A percentile compares a stretch with the other conserved stretches of the same genome.
Evolutionary conservation across 2,329 filamentous ascomycete species (phyloP).

Genomic region (Monosporascus sp.): DNA sequence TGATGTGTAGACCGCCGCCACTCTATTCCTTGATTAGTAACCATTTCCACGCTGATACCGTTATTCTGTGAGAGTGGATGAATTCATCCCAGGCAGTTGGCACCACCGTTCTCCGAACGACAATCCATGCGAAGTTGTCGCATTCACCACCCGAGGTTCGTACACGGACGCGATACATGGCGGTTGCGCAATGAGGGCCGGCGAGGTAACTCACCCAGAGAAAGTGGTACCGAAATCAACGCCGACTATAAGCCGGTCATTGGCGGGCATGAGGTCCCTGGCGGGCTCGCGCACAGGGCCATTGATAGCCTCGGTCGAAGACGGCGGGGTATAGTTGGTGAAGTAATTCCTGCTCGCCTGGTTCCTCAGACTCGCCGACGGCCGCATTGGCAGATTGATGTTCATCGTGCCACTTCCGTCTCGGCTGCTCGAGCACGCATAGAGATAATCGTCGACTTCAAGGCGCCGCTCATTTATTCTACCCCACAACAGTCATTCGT

Average conservation of each 20-base stretch:
- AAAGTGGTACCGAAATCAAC: constrained; percentile 85
- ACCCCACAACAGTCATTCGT: too few species aligned
- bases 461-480: too few species aligned
- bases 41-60: not conserved
- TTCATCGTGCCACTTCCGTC: constrained; percentile 31
- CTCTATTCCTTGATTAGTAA: constrained; percentile 35
- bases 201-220: constrained; percentile 53
- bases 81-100: too few species aligned
- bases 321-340: constrained; percentile 47
- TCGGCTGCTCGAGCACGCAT: too few species aligned
- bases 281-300: constrained; percentile 53
- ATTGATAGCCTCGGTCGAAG: constrained; percentile 57
- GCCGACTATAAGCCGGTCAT: constrained; percentile 67
- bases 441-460: too few species aligned
- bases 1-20: constrained; percentile 68
- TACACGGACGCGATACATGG: not conserved
- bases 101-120: too few species aligned
- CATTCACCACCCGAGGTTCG: too few species aligned
- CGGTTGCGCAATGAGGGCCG: not conserved
- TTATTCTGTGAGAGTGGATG: too few species aligned
- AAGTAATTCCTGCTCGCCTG: constrained; percentile 53
- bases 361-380: constrained; percentile 43
- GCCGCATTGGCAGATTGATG: constrained; percentile 46
- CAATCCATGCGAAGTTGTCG: too few species aligned
- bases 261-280: constrained; percentile 44